Evolutionary conservation across 2,329 filamentous ascomycete species (phyloP).

Genomic region (Fusarium sp.): DNA sequence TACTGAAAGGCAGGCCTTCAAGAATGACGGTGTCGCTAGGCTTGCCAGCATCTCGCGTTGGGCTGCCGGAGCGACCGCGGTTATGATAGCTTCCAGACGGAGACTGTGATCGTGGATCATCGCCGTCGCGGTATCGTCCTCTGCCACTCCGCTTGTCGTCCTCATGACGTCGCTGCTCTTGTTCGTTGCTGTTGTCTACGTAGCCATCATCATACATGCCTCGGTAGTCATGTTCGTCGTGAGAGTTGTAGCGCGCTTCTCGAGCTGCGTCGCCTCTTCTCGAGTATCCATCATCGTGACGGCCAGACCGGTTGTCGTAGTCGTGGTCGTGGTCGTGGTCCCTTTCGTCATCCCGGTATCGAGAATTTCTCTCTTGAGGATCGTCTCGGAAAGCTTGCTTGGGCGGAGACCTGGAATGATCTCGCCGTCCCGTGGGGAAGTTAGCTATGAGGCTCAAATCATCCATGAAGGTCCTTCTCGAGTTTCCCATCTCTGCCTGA

Average conservation of each 20-base stretch:
- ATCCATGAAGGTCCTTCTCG: conserved; percentile 42
- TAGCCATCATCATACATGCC: conserved; percentile 53
- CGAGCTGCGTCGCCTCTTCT: conserved; percentile 37
- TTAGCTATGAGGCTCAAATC: conserved; percentile 54
- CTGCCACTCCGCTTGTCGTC: conserved; percentile 30
- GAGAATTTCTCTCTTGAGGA: conserved; percentile 42
- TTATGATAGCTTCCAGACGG: conserved; percentile 41
- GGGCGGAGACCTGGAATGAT: conserved; percentile 55
- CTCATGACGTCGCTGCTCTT: conserved; percentile 35
- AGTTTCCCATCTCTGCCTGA: conserved; percentile 37
- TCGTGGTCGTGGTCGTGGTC: conserved; percentile 36
- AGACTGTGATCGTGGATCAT: conserved; percentile 38
- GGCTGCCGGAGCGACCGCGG: conserved; percentile 49
- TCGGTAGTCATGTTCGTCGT: conserved; percentile 48
- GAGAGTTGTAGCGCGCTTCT: conserved; percentile 39
- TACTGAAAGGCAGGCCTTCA: conserved; percentile 60
- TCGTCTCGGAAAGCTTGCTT: conserved; percentile 51
- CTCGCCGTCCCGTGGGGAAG: conserved; percentile 56
- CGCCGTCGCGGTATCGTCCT: conserved; percentile 34
- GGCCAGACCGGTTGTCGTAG: conserved; percentile 38
- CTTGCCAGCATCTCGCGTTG: conserved; percentile 49
- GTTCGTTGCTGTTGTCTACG: conserved; percentile 41
- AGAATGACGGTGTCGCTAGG: conserved; percentile 64
- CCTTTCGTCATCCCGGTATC: conserved; percentile 39
- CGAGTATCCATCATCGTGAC: conserved; percentile 42